These are phyloP conservation scores for Candolleomyces aberdarensis DNA, from an alignment of 768 basidiomycete genomes.

Conservation along the genomic window DNA sequence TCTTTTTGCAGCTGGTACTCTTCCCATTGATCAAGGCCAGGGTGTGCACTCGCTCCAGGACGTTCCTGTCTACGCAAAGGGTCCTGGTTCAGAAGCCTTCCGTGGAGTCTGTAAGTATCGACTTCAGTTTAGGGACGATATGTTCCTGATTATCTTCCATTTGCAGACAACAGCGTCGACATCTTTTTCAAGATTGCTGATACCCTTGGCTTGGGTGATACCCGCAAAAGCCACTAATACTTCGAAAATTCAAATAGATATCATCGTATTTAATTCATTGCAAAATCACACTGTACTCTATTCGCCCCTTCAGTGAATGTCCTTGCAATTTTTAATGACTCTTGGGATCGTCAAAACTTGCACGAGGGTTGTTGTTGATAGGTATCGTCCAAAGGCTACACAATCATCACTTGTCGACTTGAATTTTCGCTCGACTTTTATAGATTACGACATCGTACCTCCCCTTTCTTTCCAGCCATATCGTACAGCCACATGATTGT, in stretches of 20 bases:
- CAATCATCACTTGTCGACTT: too few species aligned
- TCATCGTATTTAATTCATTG: too few species aligned
- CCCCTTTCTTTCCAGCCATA: too few species aligned
- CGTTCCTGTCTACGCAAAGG: slow-evolving; percentile 43
- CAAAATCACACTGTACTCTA: too few species aligned
- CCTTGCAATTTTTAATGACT: not conserved
- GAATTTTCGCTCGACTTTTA: too few species aligned
- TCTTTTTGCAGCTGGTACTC: slow-evolving; percentile 27
- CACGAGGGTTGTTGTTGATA: too few species aligned
- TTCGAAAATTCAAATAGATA: too few species aligned
- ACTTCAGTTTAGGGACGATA: too few species aligned
- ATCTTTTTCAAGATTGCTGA: slow-evolving; percentile 41
- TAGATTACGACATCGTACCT: too few species aligned
- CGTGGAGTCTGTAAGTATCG: slow-evolving; percentile 38
- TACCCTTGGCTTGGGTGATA: slow-evolving; percentile 25
- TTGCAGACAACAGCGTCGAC: slow-evolving; percentile 41
- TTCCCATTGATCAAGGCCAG: slow-evolving; percentile 30
- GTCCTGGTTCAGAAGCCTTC: slow-evolving; percentile 40
- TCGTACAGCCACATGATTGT: too few species aligned
- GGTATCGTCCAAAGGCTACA: too few species aligned
- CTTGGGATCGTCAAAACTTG: too few species aligned
- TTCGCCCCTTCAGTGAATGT: not conserved
- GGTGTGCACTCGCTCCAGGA: slow-evolving; percentile 43
- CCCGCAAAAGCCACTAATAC: not conserved
- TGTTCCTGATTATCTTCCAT: not conserved